Base-by-base conservation (phyloP, 2,329 filamentous ascomycete genomes). In the Elsinoe ampelina region DNA sequence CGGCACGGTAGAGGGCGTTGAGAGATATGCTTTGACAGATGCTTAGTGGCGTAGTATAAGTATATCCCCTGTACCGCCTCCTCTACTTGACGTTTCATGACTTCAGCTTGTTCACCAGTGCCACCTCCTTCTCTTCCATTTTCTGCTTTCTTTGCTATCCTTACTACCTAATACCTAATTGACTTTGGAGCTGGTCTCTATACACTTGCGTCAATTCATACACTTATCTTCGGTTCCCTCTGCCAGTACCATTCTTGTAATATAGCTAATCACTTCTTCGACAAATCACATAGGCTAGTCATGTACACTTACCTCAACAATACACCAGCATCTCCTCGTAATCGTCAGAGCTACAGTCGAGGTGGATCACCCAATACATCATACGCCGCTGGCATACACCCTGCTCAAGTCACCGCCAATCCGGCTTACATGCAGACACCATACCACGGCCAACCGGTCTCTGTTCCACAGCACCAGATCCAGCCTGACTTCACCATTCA, bases 101-200 rank as follows among this genome's bases (percentile, higher is more conserved):
- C 32, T 52, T 39, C 48, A 52, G 48, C 48, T 52, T 52, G 48
- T 52, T 52, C 48, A 52, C 48, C 48, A 52, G 26, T 52, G 48
- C 48, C 48, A 52, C 48, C 48, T 56, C 54, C 54, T n/a, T 26
- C 34, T 17, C 42, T 48, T 48, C 30, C 19, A 35, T 36, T 56
- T 30, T 56, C 54, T 35, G n/a, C 17, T 56, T 34, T 47, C 17
- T 20, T 48, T 48, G 13, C 32, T 35, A 13, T 48, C 35, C 39
- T 20, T 41, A 26, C 17, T 38, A 45, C 22, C 20, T 56, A 45
- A 38, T 48, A 35, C 42, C 30, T 56, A 36, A 45, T 47, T 17
- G 10, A 26, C 13, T 13, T 38, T 48, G 22, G 54, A 56, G 54
- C 54, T 56, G 54, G 54, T 45, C 54, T 56, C 54, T 45, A 12